Percentiles rank a stretch among this genome's conserved stretches.
Evolutionary conservation across 1,284 basidiomycete species (phyloP).

Genomic region (Erythrobasidium hasegawianum): DNA sequence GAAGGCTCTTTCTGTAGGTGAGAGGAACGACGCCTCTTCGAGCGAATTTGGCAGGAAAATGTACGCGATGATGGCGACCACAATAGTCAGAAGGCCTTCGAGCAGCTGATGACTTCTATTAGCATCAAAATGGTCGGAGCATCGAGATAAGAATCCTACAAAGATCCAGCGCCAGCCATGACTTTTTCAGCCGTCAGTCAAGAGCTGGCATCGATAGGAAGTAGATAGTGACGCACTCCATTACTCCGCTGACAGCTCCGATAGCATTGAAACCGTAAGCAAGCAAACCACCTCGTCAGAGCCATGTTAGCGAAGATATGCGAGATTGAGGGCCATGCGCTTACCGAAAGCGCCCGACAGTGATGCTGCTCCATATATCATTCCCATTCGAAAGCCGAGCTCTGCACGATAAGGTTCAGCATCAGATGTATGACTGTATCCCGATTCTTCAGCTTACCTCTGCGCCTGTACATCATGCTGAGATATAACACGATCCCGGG

Average conservation of each 20-base stretch:
- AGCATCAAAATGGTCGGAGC: neutral
- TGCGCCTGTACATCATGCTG: slow-evolving; percentile 42
- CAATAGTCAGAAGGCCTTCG: slow-evolving; percentile 40
- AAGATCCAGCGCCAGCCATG: slow-evolving; percentile 25
- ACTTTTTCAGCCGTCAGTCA: neutral
- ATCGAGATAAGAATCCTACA: neutral
- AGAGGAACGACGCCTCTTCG: slow-evolving; percentile 37
- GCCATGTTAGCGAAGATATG: too few relatives aligned
- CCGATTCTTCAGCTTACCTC: too few relatives aligned
- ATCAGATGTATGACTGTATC: too few relatives aligned
- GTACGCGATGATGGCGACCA: slow-evolving; percentile 34
- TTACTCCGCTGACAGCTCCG: slow-evolving; percentile 36
- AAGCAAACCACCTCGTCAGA: slow-evolving; percentile 39
- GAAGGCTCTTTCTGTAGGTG: slow-evolving; percentile 31
- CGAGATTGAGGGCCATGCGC: too few relatives aligned
- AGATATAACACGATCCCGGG: slow-evolving; percentile 46
- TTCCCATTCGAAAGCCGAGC: slow-evolving; percentile 42
- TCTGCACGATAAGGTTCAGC: neutral
- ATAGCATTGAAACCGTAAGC: slow-evolving; percentile 43
- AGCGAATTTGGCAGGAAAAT: slow-evolving; percentile 37
- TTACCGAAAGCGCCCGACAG: slow-evolving; percentile 37
- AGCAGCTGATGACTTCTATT: slow-evolving; percentile 27
- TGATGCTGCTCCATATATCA: slow-evolving; percentile 37
- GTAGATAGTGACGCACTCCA: slow-evolving; percentile 39
- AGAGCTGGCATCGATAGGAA: neutral